A percentile compares a stretch with the other conserved stretches of the same genome.
phyloP scores from a whole-genome alignment of 2,329 filamentous ascomycete genomes.

The Paraconiothyrium brasiliense region DNA sequence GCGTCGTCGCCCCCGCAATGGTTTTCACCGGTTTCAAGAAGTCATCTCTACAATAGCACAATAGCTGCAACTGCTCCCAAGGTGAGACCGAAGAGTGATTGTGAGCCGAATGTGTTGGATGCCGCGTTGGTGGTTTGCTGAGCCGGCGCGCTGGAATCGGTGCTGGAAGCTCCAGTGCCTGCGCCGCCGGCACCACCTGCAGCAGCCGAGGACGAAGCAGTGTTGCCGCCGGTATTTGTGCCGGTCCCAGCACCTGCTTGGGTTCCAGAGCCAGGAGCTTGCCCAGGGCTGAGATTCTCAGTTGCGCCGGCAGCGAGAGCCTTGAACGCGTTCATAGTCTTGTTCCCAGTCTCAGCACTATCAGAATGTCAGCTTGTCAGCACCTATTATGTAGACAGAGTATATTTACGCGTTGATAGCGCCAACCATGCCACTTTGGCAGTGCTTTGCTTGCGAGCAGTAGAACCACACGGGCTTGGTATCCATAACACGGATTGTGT shows the following conservation, averaged over 20 bases:
- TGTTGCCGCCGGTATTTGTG: conserved; percentile 20
- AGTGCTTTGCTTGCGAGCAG: conserved; percentile 79
- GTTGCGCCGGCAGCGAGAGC: conserved; percentile 51
- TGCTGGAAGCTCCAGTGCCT: conserved; percentile 8
- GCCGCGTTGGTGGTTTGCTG: conserved; percentile 40
- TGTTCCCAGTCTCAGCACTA: conserved; percentile 46
- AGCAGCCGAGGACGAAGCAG: conserved; percentile 19
- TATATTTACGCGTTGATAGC: conserved; percentile 76
- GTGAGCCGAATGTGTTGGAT: conserved; percentile 28
- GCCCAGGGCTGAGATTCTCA: conserved; percentile 54
- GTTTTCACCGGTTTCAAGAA: neutral
- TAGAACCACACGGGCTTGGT: conserved; percentile 80
- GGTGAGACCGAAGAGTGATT: conserved; percentile 39
- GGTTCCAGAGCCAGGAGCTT: conserved; percentile 33
- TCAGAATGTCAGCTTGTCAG: conserved; percentile 26
- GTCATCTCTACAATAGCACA: conserved; percentile 34
- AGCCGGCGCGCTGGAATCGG: conserved; percentile 26
- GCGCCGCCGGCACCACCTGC: conserved; percentile 18
- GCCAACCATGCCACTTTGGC: conserved; percentile 77
- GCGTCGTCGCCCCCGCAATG: conserved; percentile 11
- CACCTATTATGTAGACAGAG: conserved; percentile 15
- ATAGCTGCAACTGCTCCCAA: conserved; percentile 37
- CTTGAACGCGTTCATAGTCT: conserved; percentile 46
- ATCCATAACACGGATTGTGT: conserved; percentile 74
- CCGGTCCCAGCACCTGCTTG: conserved; percentile 21